Conservation (phyloP, 805 yeast genomes). For the Saturnispora bothae region DNA sequence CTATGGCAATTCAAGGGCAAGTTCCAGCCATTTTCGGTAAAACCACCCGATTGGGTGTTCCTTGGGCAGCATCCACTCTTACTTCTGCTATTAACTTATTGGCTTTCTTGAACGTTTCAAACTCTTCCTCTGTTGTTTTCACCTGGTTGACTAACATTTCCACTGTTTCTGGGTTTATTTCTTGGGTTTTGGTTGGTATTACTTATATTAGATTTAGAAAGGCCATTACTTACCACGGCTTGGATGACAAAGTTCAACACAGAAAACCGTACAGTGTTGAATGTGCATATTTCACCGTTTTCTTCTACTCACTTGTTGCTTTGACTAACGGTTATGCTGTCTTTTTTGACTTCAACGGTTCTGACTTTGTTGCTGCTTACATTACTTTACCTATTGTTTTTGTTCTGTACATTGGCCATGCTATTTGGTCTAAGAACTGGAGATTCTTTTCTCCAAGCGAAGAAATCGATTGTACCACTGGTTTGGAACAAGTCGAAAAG, state of each 20-base stretch:
- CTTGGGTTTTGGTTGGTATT: conserved; percentile 46
- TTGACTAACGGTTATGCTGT: conserved; percentile 68
- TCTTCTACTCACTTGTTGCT: conserved; percentile 40
- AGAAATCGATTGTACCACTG: conserved; percentile 51
- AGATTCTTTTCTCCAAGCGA: conserved; percentile 40
- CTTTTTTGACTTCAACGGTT: conserved; percentile 43
- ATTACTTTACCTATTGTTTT: conserved; percentile 51
- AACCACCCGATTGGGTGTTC: conserved; percentile 44
- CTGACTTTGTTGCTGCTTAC: conserved; percentile 64
- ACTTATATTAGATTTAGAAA: conserved; percentile 56
- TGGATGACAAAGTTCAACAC: conserved; percentile 49
- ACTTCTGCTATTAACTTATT: conserved; percentile 34
- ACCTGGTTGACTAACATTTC: conserved; percentile 57
- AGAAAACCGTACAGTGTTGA: conserved; percentile 46
- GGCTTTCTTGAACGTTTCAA: conserved; percentile 44
- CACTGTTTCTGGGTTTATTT: conserved; percentile 55
- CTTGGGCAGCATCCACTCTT: conserved; percentile 37
- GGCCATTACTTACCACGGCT: conserved; percentile 43
- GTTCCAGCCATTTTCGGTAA: conserved; percentile 29
- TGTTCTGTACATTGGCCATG: conserved; percentile 48
- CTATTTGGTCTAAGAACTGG: conserved; percentile 35
- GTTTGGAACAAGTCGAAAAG: conserved; percentile 50
- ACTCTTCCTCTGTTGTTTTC: conserved; percentile 44
- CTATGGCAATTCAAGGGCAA: conserved; percentile 30
- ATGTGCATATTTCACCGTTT: conserved; percentile 41